Evolutionary conservation across 441 rosid species (phyloP).

Genomic region (Macaranga tanarius): DNA sequence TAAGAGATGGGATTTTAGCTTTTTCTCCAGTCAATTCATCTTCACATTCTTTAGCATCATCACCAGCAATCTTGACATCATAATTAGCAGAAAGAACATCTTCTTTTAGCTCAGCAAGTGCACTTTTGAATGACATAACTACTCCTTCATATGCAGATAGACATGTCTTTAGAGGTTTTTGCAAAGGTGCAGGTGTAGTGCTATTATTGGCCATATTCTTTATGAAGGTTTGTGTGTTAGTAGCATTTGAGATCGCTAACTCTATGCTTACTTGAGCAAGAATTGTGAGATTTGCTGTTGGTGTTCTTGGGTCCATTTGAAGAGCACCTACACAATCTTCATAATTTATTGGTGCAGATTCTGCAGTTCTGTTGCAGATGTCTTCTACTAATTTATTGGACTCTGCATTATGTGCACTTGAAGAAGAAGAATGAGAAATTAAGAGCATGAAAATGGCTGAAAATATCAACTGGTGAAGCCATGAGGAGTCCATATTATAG

Average conservation of each 20-base stretch:
- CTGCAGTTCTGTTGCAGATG: neutral
- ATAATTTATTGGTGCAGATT: neutral
- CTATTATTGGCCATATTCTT: neutral
- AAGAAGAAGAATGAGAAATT: conserved; percentile 2
- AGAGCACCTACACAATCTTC: conserved; percentile 27
- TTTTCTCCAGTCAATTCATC: neutral
- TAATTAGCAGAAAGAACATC: conserved; percentile 28
- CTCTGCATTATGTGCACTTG: neutral
- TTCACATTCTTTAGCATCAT: conserved; percentile 14
- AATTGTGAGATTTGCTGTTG: neutral
- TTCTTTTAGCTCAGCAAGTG: conserved; percentile 15
- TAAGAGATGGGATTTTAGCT: conserved; percentile 5
- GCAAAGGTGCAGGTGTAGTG: neutral
- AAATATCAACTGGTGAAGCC: neutral
- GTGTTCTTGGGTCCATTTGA: neutral
- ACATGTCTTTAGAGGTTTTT: conserved; percentile 13
- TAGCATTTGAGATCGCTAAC: conserved; percentile 9
- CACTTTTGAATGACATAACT: neutral
- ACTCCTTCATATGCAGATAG: neutral
- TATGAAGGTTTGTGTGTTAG: neutral
- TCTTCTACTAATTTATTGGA: conserved; percentile 4
- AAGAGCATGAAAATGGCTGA: conserved; percentile 5
- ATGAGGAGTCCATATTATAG: neutral
- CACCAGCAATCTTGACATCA: conserved; percentile 23
- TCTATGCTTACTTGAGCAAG: conserved; percentile 20